phyloP scores from a whole-genome alignment of 306 rosid species.

The Rosa persica region DNA sequence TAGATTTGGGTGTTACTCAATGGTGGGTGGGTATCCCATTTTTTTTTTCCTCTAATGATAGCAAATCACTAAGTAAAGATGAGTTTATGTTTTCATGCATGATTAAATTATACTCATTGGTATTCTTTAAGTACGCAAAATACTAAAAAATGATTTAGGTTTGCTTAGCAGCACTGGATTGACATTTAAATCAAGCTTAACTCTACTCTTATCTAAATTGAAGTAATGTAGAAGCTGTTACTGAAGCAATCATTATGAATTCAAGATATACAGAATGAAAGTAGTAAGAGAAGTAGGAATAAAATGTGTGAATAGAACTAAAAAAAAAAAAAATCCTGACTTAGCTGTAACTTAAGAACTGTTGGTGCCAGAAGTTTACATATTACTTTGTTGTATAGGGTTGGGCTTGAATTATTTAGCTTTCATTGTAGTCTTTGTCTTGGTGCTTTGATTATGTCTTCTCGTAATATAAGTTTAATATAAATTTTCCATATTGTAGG shows the following conservation, averaged over 20 bases:
- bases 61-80: not conserved
- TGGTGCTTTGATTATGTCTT: conserved; percentile 14
- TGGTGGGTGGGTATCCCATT: not conserved
- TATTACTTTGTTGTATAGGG: not conserved
- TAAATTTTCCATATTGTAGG: conserved; percentile 47
- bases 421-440: conserved; percentile 2
- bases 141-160: not conserved
- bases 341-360: not conserved
- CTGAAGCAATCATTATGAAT: not conserved
- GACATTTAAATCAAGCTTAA: not conserved
- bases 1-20: not conserved
- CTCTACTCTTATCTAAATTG: not conserved
- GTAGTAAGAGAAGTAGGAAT: not conserved
- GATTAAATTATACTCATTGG: not conserved
- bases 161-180: not conserved
- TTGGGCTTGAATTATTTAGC: not conserved
- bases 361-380: not conserved
- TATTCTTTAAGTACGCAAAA: not conserved
- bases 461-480: conserved; percentile 17
- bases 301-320: not conserved
- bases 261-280: not conserved
- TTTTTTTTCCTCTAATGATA: too few species aligned
- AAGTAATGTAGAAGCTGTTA: not conserved
- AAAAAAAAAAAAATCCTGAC: not conserved
- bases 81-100: not conserved